Conservation (phyloP, 805 yeast species). For the Wickerhamiella cacticola region DNA sequence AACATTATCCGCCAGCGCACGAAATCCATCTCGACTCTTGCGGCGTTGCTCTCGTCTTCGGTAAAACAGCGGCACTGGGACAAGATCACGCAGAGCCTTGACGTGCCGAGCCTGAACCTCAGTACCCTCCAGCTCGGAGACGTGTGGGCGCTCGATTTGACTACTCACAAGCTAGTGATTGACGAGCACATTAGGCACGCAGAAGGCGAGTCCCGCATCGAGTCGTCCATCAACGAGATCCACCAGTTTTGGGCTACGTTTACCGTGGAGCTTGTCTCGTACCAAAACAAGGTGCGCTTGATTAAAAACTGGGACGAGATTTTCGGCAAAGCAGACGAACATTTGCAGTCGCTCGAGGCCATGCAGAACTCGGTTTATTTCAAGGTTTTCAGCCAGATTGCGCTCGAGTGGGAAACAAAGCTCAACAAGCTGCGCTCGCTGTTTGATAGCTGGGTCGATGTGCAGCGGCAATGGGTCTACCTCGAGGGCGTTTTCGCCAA, state of each 20-base stretch:
- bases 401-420: slow-evolving; percentile 42
- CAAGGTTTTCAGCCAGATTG: slow-evolving; percentile 46
- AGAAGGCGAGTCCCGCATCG: slow-evolving; percentile 56
- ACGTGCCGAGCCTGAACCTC: slow-evolving; percentile 9
- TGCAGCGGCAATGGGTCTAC: slow-evolving; percentile 82
- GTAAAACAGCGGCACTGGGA: slow-evolving; percentile 61
- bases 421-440: slow-evolving; percentile 41
- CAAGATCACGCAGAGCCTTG: slow-evolving; percentile 28
- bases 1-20: slow-evolving; percentile 33
- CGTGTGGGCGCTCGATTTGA: slow-evolving; percentile 47
- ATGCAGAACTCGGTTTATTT: slow-evolving; percentile 61
- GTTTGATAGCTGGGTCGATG: slow-evolving; percentile 65
- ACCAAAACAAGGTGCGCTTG: slow-evolving; percentile 40
- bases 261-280: slow-evolving; percentile 43
- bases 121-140: slow-evolving; percentile 39
- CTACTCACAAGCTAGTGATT: slow-evolving; percentile 36
- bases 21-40: slow-evolving; percentile 32
- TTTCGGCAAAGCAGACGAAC: slow-evolving; percentile 46
- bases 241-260: slow-evolving; percentile 44
- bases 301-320: slow-evolving; percentile 58
- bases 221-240: slow-evolving; percentile 42
- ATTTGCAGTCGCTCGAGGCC: slow-evolving; percentile 48
- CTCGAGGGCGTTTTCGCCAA: slow-evolving; percentile 62
- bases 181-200: slow-evolving; percentile 49
- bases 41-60: slow-evolving; percentile 42